phyloP scores from a whole-genome alignment of 2,329 filamentous ascomycete genomes.

The Talaromyces sp. region DNA sequence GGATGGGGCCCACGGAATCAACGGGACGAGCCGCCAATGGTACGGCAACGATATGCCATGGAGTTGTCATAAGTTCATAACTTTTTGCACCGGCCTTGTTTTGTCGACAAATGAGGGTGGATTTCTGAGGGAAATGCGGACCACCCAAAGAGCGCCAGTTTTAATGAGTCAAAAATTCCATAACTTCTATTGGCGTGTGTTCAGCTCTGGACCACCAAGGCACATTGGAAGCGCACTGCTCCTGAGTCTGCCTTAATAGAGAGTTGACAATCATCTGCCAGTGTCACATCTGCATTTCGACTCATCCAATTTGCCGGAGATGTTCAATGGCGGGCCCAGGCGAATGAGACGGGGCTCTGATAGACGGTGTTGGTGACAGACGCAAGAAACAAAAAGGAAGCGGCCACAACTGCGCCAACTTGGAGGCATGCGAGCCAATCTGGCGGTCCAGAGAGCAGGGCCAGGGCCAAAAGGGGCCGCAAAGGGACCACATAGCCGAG shows the following conservation, averaged over 20 bases:
- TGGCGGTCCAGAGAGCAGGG: background rate
- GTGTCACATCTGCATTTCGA: background rate
- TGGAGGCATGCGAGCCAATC: slow-evolving; percentile 2
- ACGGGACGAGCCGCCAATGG: slow-evolving; percentile 9
- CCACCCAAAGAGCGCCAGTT: background rate
- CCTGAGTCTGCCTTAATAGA: slow-evolving; percentile 6
- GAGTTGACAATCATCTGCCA: background rate
- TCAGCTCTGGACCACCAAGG: background rate
- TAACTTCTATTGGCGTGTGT: background rate
- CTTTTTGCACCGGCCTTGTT: background rate
- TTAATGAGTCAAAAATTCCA: background rate
- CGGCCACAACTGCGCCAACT: slow-evolving; percentile 6
- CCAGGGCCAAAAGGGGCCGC: slow-evolving; percentile 1
- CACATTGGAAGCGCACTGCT: slow-evolving; percentile 1
- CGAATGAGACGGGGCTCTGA: slow-evolving; percentile 7
- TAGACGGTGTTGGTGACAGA: slow-evolving; percentile 11
- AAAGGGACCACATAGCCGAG: slow-evolving; percentile 3
- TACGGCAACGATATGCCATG: slow-evolving; percentile 3
- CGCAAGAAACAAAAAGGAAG: slow-evolving; percentile 7
- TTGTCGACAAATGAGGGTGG: background rate
- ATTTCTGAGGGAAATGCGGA: background rate
- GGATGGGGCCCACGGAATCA: background rate
- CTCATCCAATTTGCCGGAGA: background rate
- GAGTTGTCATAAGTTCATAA: background rate
- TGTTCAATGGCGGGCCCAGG: background rate